Base-by-base conservation (phyloP, 2,329 filamentous ascomycete species). In the Fusarium torulosum region DNA sequence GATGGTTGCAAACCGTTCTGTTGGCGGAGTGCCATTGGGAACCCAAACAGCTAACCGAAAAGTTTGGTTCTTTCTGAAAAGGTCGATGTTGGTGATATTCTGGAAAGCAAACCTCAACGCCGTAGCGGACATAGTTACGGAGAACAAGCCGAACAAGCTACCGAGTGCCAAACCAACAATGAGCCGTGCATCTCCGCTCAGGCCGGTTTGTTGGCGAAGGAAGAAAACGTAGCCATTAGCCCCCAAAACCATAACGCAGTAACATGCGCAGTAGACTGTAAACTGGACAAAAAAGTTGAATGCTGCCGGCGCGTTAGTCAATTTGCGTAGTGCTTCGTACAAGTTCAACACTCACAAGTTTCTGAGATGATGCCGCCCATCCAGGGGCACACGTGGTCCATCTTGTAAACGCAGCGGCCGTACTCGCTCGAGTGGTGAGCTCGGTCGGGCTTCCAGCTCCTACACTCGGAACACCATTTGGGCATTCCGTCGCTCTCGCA, bases 311-410 rank as follows among this genome's bases (percentile, higher is more conserved):
- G 20, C 23, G 35, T 67, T 47, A 63, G 58, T 29, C 14, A 9
- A 14, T 10, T 25, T 41, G 35, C 17, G 49, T 40, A 46, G 31
- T 61, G 19, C 21, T 40, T 14, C 9, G n/a, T 25, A 9, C 19
- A 14, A 41, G 11, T 40, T 8, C 10, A 13, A 15, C 17, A 78
- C 86, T 76, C 73, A 88, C 86, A 88, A 3, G 88, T 94, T 76
- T 97, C 94, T 0, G 89, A 91, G 11, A 99, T 90, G 68, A 97
- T 92, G 21, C 95, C 96, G 6, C 95, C 95, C n/a, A 97, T 94
- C 91, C 91, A 98, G 0, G 95, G 96, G 74, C 96, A 99, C 73
- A 94, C 96, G 75, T 98, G 95, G 67, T 98, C 95, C 91, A 97
- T 96, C 74, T 96, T 96, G 40, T 86, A 82, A 21, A 97, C 91